A percentile compares a stretch with the other conserved stretches of the same genome.
Evolutionary conservation across 495 filamentous ascomycete species (phyloP).

Genomic region (Podospora comata): DNA sequence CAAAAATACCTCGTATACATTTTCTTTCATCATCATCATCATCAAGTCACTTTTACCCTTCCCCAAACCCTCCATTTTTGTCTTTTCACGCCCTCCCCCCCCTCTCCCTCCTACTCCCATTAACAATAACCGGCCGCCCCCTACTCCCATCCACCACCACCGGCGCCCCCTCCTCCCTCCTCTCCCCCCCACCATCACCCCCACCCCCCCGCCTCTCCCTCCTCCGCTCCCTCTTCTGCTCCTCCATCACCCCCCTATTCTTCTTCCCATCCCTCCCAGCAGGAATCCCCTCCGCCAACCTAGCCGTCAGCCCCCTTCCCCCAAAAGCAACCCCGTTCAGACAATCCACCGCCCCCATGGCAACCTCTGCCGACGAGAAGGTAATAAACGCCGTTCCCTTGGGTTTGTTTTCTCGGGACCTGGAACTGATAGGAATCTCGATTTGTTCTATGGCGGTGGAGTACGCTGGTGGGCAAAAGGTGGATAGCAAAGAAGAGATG

Average conservation of each 20-base stretch:
- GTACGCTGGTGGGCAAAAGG: too few relatives aligned
- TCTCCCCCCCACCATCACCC: conserved; percentile 4
- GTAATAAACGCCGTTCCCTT: conserved; percentile 18
- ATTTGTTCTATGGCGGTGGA: conserved; percentile 5
- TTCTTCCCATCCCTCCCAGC: not conserved
- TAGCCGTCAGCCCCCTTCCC: conserved; percentile 2
- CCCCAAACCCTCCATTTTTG: not conserved
- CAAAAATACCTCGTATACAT: not conserved
- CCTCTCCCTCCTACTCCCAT: conserved; percentile 14
- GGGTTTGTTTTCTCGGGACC: conserved; percentile 1
- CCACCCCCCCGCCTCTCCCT: not conserved
- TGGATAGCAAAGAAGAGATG: too few relatives aligned
- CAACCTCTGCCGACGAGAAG: conserved; percentile 9
- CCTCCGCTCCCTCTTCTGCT: not conserved
- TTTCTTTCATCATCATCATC: not conserved
- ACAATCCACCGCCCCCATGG: conserved; percentile 1
- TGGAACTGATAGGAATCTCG: conserved; percentile 7
- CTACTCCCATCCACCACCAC: conserved; percentile 7
- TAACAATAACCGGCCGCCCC: conserved; percentile 19
- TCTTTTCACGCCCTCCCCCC: not conserved
- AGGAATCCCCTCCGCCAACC: conserved; percentile 5
- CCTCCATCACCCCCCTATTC: not conserved
- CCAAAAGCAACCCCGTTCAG: conserved; percentile 12
- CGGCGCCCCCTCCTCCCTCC: conserved; percentile 8
- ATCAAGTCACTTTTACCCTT: not conserved